Percentiles rank a stretch among this genome's conserved stretches.
phyloP scores from a whole-genome alignment of 169 alveolate genomes.

The Plasmodium yoelii region DNA sequence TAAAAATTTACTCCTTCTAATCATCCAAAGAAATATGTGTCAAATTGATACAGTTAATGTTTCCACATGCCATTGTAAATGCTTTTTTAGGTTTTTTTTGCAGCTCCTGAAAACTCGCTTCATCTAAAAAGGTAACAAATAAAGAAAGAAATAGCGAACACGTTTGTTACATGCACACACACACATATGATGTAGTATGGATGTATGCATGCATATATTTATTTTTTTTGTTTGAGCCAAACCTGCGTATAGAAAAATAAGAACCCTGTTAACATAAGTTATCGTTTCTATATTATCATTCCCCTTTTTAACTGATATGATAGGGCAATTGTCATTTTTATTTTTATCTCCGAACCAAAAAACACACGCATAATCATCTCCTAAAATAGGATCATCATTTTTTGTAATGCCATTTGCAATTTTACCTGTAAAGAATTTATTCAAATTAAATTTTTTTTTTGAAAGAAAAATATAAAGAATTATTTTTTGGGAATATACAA shows the following conservation, averaged over 20 bases:
- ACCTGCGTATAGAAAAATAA: slow-evolving; percentile 93
- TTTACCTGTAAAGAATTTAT: slow-evolving; percentile 77
- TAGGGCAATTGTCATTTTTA: slow-evolving; percentile 89
- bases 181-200: no score
- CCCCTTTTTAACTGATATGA: slow-evolving; percentile 88
- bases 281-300: slow-evolving; percentile 88
- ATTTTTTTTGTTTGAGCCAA: not conserved
- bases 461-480: not conserved
- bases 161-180: not conserved
- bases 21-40: slow-evolving; percentile 92
- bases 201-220: not conserved
- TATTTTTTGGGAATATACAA: not conserved
- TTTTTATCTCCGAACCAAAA: slow-evolving; percentile 91
- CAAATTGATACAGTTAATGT: slow-evolving; percentile 89
- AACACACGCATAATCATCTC: slow-evolving; percentile 92
- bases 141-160: not conserved
- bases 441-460: not conserved
- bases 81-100: slow-evolving; percentile 90
- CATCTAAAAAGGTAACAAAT: slow-evolving; percentile 81
- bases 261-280: slow-evolving; percentile 91
- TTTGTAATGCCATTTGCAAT: slow-evolving; percentile 89
- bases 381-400: slow-evolving; percentile 91
- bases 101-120: slow-evolving; percentile 90
- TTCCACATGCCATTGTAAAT: slow-evolving; percentile 92
- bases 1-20: slow-evolving; percentile 12